A percentile compares a stretch with the other conserved stretches of the same genome.
Evolutionary conservation across 345 rosid species (phyloP).

Genomic region (Fremontodendron californicum): DNA sequence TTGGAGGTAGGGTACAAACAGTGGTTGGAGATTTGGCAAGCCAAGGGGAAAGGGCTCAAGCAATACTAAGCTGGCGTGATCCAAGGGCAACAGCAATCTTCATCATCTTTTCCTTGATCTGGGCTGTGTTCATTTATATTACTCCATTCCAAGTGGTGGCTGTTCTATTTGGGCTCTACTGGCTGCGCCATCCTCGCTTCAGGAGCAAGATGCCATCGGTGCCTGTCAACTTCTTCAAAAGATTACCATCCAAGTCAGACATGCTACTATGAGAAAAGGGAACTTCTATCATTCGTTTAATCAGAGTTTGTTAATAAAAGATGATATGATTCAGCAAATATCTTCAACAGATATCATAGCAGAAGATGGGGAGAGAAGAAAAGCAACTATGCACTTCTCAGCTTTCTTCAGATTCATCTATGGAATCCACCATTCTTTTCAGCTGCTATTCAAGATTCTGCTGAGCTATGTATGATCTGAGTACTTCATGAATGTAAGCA

Average conservation of each 20-base stretch:
- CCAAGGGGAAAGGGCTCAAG: constrained; percentile 84
- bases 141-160: constrained; percentile 90
- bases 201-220: constrained; percentile 82
- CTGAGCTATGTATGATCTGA: background rate
- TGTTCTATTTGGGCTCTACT: constrained; percentile 57
- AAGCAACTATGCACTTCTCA: constrained; percentile 12
- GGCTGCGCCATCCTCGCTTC: constrained; percentile 92
- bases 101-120: constrained; percentile 63
- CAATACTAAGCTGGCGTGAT: constrained; percentile 94
- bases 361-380: constrained; percentile 6
- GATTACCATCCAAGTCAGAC: constrained; percentile 90
- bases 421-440: constrained; percentile 21
- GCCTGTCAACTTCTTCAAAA: constrained; percentile 92
- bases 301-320: constrained; percentile 4
- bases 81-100: constrained; percentile 86
- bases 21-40: constrained; percentile 87
- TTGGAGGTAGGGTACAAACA: constrained; percentile 82
- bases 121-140: constrained; percentile 72
- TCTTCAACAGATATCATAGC: background rate
- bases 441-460: constrained; percentile 17
- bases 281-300: constrained; percentile 1
- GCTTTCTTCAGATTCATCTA: constrained; percentile 15
- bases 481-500: background rate
- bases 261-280: constrained; percentile 51
- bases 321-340: constrained; percentile 13